Evolutionary conservation across 169 alveolate genomes (phyloP).

Genomic region (Plasmodium cynomolgi): DNA sequence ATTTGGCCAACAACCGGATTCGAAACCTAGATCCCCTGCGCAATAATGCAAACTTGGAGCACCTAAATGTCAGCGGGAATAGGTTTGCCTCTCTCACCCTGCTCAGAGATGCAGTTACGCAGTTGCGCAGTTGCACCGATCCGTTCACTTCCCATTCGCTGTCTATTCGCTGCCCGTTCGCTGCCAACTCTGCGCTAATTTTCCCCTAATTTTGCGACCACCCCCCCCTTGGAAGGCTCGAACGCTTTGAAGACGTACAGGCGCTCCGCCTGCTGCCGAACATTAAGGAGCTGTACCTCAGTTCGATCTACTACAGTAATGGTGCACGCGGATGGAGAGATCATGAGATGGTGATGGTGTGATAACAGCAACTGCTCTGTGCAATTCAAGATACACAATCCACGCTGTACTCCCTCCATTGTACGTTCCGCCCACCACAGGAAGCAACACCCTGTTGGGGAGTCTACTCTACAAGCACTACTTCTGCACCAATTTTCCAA

Average conservation of each 20-base stretch:
- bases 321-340: neutral
- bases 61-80: slow-evolving; percentile 65
- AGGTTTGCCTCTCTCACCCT: slow-evolving; percentile 9
- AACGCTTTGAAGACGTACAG: slow-evolving; percentile 57
- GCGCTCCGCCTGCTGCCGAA: slow-evolving; percentile 21
- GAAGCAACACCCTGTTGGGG: slow-evolving; percentile 4
- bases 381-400: neutral
- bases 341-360: neutral
- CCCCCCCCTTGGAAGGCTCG: slow-evolving; percentile 21
- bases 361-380: neutral
- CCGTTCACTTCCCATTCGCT: neutral
- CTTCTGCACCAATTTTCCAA: slow-evolving; percentile 50
- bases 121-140: neutral
- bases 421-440: neutral
- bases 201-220: too few relatives aligned
- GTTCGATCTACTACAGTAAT: slow-evolving; percentile 71
- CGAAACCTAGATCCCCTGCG: slow-evolving; percentile 29
- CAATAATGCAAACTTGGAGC: slow-evolving; percentile 36
- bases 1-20: slow-evolving; percentile 51
- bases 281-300: slow-evolving; percentile 44
- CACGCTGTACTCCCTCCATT: neutral
- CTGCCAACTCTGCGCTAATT: too few relatives aligned
- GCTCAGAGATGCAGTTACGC: neutral
- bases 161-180: neutral
- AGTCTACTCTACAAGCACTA: slow-evolving; percentile 37